phyloP scores from a whole-genome alignment of 352 stramenopile genomes.

The Globisporangium rhizosaccharum region DNA sequence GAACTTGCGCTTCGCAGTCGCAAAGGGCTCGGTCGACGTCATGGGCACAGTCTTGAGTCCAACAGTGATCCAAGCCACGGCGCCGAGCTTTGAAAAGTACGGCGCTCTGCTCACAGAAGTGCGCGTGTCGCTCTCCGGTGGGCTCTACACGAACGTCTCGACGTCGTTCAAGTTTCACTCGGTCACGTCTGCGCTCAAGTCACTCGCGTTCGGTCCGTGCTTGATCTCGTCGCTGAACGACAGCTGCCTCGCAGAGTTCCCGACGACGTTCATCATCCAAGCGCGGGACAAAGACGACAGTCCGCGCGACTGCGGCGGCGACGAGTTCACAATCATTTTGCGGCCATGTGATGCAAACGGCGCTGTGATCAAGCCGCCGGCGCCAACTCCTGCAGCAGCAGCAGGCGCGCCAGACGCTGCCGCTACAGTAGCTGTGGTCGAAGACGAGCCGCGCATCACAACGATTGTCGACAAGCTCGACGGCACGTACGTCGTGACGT shows the following conservation, averaged over 20 bases:
- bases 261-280: slow-evolving; percentile 91
- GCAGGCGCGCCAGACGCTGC: neutral
- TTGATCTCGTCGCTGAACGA: slow-evolving; percentile 58
- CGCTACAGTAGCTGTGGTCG: slow-evolving; percentile 5
- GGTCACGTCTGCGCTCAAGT: slow-evolving; percentile 89
- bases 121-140: slow-evolving; percentile 86
- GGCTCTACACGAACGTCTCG: slow-evolving; percentile 91
- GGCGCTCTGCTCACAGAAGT: slow-evolving; percentile 85
- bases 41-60: slow-evolving; percentile 82
- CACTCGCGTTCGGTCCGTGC: slow-evolving; percentile 92
- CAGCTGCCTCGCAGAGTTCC: slow-evolving; percentile 57
- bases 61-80: slow-evolving; percentile 82
- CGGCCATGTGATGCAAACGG: slow-evolving; percentile 16
- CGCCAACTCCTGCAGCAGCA: neutral
- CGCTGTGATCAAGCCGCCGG: slow-evolving; percentile 5
- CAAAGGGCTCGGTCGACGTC: slow-evolving; percentile 92
- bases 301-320: slow-evolving; percentile 90
- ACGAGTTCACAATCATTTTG: slow-evolving; percentile 89
- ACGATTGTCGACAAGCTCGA: slow-evolving; percentile 88
- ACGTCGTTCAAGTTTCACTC: slow-evolving; percentile 91
- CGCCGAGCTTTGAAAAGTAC: slow-evolving; percentile 94
- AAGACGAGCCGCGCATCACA: slow-evolving; percentile 25
- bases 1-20: slow-evolving; percentile 90
- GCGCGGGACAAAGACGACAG: slow-evolving; percentile 85
- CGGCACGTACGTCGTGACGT: slow-evolving; percentile 93